Conservation (phyloP, 345 rosid species). For the Eucalyptus sp. region DNA sequence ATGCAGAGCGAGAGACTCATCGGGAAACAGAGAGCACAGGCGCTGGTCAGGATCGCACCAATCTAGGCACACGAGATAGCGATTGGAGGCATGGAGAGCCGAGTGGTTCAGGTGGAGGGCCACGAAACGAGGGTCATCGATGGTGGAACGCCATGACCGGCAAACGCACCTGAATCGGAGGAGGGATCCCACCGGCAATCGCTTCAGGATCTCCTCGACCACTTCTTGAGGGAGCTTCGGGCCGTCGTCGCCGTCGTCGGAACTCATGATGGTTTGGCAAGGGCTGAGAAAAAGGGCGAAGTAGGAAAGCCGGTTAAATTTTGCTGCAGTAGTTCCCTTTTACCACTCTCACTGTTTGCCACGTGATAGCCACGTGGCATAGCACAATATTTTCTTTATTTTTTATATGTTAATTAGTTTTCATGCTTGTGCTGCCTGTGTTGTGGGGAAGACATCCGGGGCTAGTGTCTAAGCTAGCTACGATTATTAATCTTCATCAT, state of each 20-base stretch:
- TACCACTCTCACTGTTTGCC: not conserved
- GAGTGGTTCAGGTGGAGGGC: not conserved
- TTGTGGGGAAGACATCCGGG: no score
- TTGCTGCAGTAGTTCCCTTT: not conserved
- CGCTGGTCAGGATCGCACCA: not conserved
- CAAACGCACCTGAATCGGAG: not conserved
- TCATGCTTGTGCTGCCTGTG: no score
- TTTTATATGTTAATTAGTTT: no score
- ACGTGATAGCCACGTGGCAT: not conserved
- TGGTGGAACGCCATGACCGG: not conserved
- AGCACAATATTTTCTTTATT: not conserved
- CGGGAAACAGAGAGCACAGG: not conserved
- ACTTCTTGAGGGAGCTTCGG: not conserved
- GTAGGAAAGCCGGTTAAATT: no score
- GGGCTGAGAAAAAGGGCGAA: not conserved
- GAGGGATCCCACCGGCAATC: not conserved
- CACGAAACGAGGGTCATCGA: not conserved
- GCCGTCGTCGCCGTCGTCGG: not conserved
- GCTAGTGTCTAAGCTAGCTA: no score
- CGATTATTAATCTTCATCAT: no score
- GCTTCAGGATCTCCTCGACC: not conserved
- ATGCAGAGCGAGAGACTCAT: not conserved
- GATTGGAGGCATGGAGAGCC: rapidly evolving
- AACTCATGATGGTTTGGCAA: not conserved
- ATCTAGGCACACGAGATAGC: not conserved